A percentile compares a stretch with the other conserved stretches of the same genome.
Conservation (phyloP, 2,329 filamentous ascomycete genomes). For the Colletotrichum liaoningense region DNA sequence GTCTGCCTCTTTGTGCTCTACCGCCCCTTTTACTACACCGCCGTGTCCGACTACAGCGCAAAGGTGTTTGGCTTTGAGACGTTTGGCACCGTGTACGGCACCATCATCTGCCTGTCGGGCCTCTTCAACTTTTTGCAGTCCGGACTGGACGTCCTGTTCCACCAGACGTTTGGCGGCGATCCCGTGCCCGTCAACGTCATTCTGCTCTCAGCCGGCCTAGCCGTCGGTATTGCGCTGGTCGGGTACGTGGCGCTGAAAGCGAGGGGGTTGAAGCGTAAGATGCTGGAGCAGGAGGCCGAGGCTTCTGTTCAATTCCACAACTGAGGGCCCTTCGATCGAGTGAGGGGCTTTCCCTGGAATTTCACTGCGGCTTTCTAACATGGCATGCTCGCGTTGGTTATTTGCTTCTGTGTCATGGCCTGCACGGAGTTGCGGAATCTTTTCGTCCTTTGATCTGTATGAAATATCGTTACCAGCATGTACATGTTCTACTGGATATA, state of each 20-base stretch:
- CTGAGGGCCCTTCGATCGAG: neutral
- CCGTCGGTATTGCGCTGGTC: constrained; percentile 75
- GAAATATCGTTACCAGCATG: neutral
- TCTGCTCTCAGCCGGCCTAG: constrained; percentile 69
- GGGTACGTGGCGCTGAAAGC: constrained; percentile 68
- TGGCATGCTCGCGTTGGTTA: neutral
- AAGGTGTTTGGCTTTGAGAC: constrained; percentile 94
- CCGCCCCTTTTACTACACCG: constrained; percentile 90
- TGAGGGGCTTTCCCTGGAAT: neutral
- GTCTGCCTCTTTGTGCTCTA: constrained; percentile 85
- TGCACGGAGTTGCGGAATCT: neutral
- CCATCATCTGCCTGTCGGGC: constrained; percentile 88
- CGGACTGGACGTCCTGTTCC: constrained; percentile 82
- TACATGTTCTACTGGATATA: neutral
- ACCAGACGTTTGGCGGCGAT: constrained; percentile 76
- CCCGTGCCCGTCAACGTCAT: constrained; percentile 83
- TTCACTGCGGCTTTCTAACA: neutral
- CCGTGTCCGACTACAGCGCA: constrained; percentile 88
- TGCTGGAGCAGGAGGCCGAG: constrained; percentile 36
- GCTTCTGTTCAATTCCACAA: constrained; percentile 10
- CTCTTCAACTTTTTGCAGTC: constrained; percentile 87
- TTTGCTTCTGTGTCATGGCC: neutral
- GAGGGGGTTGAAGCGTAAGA: constrained; percentile 47
- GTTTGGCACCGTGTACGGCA: constrained; percentile 93
- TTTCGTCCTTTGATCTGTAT: neutral